Base-by-base conservation (phyloP, 768 basidiomycete species). In the Pisolithus tinctorius region DNA sequence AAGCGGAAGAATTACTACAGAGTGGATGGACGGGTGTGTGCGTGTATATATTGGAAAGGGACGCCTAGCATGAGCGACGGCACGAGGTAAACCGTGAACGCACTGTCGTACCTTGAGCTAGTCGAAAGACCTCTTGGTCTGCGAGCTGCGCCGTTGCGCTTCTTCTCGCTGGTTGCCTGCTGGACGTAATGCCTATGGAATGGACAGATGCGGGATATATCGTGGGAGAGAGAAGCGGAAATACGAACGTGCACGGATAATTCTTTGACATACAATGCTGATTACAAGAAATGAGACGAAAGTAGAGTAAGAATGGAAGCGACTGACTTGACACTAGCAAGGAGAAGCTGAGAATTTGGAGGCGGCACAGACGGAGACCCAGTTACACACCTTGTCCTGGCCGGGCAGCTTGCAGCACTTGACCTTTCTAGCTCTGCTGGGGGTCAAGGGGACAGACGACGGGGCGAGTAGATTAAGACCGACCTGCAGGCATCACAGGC, bases 401-500 rank as follows among this genome's bases (percentile, higher is more conserved):
- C 88, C 88, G 30, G 87, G 84, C 17, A 89, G 68, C 53, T 86
- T 81, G 71, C 88, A 81, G 64, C 91, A 93, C 67, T 91, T 92
- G 58, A 93, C 91, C 73, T 93, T 93, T 57, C 91, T 79, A 37
- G 86, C 76, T 70, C 90, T 89, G 56, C 60, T 51, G 29, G 23
- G 27, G 48, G 17, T 51, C 26, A 51, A 38, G 3, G 44, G 47
- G 56, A 52, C 51, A 25, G 38, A 47, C 2, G 4, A 27, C 50
- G 41, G 51, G 29, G 37, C 45, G 34, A 10, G 40, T 30, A 8
- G 17, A 27, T 34, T 34, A 0, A 34, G 9, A 50, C 56, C 71
- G 6, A 85, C 87, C 87, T 86, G 81, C 92, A 94, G 48, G 87
- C 87, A 73, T 94, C 92, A 69, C 92, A 94, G 26, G 93, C 92